Evolutionary conservation across 139 green algal genomes (phyloP), one percentile per base, ranked within the genome.

Genomic region (Zygnema cylindricum): DNA sequence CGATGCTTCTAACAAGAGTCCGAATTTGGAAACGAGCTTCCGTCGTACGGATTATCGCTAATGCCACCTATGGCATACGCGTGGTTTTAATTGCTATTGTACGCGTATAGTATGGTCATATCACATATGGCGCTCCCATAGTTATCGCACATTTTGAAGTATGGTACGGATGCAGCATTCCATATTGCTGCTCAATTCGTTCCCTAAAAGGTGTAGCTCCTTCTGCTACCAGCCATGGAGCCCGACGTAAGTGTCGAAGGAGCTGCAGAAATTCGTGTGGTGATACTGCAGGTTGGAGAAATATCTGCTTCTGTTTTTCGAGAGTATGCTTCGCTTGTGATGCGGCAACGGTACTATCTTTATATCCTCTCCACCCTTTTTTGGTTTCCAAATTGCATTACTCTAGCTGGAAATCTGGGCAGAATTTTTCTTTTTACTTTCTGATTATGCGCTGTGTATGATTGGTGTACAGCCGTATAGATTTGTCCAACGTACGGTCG

Each of bases 221-320:
- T n/a, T 73, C 57, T 25, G 30, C 57, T 73, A 30, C 30, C 30
- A 73, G 71, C 39, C 79, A 91, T 91, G 86, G 86, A 91, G 81
- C 86, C 86, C 25, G 86, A 91, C 21, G 32, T 22, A 2, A 91
- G 86, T 78, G 87, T 91, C 21, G 86, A 91, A 25, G 32, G 81
- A 21, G 86, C 86, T 22, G 77, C 79, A 1, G 23, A 82, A 21
- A 89, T 91, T 32, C 33, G 86, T 11, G 86, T 91, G 55, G 86
- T 89, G 40, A 38, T 91, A 25, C 43, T 91, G 86, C 86, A 55
- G 23, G 86, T 91, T 1, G 86, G 86, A 23, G 81, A 89, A 1
- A 77, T 89, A 38, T 84, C 81, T 25, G 39, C 86, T 3, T 42
- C 82, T 2, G 41, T 81, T 2, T 91, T 91, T 49, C 86, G 86